Evolutionary conservation across 805 yeast genomes (phyloP).

Genomic region (Hanseniaspora osmophila): DNA sequence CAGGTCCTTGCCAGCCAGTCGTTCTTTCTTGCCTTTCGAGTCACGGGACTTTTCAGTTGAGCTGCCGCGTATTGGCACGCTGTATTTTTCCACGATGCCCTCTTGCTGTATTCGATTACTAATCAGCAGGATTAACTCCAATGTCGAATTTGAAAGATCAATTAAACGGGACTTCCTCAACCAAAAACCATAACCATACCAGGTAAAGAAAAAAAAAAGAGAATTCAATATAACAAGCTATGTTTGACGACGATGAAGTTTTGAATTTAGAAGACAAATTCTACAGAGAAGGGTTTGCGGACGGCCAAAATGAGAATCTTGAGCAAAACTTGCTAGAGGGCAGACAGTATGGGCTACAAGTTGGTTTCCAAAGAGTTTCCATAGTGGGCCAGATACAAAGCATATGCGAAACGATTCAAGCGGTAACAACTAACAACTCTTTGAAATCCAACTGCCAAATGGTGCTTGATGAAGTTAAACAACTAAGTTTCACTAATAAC

Average conservation of each 20-base stretch:
- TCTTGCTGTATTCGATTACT: too few species aligned
- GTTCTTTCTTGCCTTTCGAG: too few species aligned
- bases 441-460: slow-evolving; percentile 13
- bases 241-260: slow-evolving; percentile 27
- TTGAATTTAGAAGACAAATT: slow-evolving; percentile 42
- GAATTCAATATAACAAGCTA: too few species aligned
- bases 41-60: too few species aligned
- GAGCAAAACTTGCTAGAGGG: slow-evolving; percentile 58
- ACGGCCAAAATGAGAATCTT: slow-evolving; percentile 53
- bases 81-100: too few species aligned
- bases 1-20: too few species aligned
- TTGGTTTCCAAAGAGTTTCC: slow-evolving; percentile 57
- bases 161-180: too few species aligned
- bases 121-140: too few species aligned
- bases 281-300: slow-evolving; percentile 56
- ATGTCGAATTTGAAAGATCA: too few species aligned
- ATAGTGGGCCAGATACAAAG: slow-evolving; percentile 57
- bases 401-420: slow-evolving; percentile 30
- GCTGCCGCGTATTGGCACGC: too few species aligned
- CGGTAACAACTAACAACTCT: slow-evolving; percentile 6
- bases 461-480: slow-evolving; percentile 17
- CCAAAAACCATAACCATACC: too few species aligned
- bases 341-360: slow-evolving; percentile 69
- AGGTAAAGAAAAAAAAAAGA: too few species aligned
- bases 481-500: slow-evolving; percentile 30